Evolutionary conservation across 1,284 basidiomycete genomes (phyloP).

Genomic region (Tranzscheliella williamsii): DNA sequence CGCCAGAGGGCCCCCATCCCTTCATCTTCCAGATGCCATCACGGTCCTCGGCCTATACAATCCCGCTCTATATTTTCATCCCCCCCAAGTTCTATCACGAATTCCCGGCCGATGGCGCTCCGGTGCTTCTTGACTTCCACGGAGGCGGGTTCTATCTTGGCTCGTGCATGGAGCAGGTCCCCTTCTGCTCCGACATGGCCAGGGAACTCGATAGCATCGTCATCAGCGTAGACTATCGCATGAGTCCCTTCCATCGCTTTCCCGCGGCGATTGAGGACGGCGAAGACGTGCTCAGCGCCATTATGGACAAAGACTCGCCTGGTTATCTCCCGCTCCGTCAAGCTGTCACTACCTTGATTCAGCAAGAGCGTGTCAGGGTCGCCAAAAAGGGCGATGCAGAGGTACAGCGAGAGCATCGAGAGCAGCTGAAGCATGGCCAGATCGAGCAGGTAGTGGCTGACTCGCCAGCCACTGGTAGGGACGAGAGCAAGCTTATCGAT

Average conservation of each 20-base stretch:
- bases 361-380: slow-evolving; percentile 14
- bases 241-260: slow-evolving; percentile 53
- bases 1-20: slow-evolving; percentile 38
- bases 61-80: slow-evolving; percentile 44
- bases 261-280: slow-evolving; percentile 47
- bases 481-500: neutral
- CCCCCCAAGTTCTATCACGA: slow-evolving; percentile 15
- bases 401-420: slow-evolving; percentile 9
- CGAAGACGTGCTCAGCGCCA: slow-evolving; percentile 42
- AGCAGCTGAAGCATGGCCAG: slow-evolving; percentile 19
- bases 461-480: neutral
- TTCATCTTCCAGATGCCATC: slow-evolving; percentile 39
- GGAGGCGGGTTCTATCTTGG: slow-evolving; percentile 52
- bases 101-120: slow-evolving; percentile 8
- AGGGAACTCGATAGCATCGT: slow-evolving; percentile 23
- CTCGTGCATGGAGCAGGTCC: slow-evolving; percentile 41
- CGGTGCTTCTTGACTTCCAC: slow-evolving; percentile 46
- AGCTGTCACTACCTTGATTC: slow-evolving; percentile 15
- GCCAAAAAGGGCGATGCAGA: slow-evolving; percentile 10
- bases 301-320: slow-evolving; percentile 20
- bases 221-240: slow-evolving; percentile 52
- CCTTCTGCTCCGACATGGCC: slow-evolving; percentile 40
- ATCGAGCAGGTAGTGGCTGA: slow-evolving; percentile 14
- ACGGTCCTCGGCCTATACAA: slow-evolving; percentile 18
- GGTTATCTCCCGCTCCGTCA: slow-evolving; percentile 22